Percentiles rank a stretch among this genome's conserved stretches.
phyloP scores from a whole-genome alignment of 2,329 filamentous ascomycete genomes.

The Pseudonectria foliicola region DNA sequence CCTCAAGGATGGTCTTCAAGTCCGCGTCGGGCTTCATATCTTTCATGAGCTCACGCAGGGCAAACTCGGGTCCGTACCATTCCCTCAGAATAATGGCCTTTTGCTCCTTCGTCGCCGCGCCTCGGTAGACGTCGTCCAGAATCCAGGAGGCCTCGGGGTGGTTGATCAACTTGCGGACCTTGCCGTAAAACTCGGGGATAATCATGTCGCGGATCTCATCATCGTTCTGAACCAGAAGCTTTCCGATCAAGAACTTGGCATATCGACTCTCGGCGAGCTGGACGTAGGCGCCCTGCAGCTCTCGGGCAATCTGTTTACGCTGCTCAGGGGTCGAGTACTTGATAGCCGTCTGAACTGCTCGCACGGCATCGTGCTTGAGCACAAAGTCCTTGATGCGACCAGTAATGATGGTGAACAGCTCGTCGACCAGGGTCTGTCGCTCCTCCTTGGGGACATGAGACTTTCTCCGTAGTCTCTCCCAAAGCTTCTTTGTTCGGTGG shows the following conservation, averaged over 20 bases:
- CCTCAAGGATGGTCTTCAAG: constrained; percentile 65
- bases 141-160: constrained; percentile 98
- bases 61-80: constrained; percentile 95
- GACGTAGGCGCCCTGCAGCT: constrained; percentile 78
- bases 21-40: constrained; percentile 56
- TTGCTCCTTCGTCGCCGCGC: constrained; percentile 77
- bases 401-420: constrained; percentile 87
- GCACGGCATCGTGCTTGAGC: constrained; percentile 96
- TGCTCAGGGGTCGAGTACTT: constrained; percentile 89
- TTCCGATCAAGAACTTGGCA: constrained; percentile 94
- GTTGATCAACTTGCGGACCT: constrained; percentile 87
- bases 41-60: constrained; percentile 59
- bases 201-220: constrained; percentile 80
- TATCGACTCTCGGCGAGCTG: constrained; percentile 90
- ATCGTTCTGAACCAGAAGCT: constrained; percentile 89
- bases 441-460: constrained; percentile 89
- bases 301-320: constrained; percentile 75
- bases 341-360: constrained; percentile 91
- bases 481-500: constrained; percentile 87
- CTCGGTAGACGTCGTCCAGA: constrained; percentile 90
- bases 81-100: constrained; percentile 80
- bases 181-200: constrained; percentile 89
- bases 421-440: constrained; percentile 75
- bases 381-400: constrained; percentile 92
- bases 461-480: constrained; percentile 89